These are phyloP conservation scores for Hypoxylon sp. DNA, from an alignment of 2,329 filamentous ascomycete genomes.

Conservation along the genomic window DNA sequence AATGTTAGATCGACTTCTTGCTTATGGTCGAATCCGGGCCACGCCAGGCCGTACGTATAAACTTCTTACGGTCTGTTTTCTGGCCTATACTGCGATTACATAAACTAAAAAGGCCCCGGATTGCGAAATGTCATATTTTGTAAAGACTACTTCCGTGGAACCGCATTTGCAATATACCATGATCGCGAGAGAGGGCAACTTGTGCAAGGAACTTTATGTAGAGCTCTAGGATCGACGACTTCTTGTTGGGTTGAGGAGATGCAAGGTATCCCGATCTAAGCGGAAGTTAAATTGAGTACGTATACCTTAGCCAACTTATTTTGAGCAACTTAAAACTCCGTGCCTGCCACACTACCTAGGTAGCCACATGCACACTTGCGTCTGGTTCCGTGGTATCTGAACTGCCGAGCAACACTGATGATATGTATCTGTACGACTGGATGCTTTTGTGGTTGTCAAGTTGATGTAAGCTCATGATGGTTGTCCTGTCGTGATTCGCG, in stretches of 20 bases:
- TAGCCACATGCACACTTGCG: neutral
- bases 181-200: neutral
- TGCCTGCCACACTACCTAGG: neutral
- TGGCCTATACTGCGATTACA: neutral
- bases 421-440: neutral
- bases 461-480: slow-evolving; percentile 6
- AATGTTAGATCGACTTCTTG: neutral
- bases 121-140: neutral
- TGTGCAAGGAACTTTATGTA: neutral
- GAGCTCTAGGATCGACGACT: too few species aligned
- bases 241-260: neutral
- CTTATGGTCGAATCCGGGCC: neutral
- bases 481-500: slow-evolving; percentile 1
- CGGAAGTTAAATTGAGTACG: neutral
- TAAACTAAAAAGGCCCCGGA: neutral
- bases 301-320: neutral
- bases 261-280: neutral
- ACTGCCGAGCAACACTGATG: neutral
- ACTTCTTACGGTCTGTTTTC: neutral
- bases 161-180: neutral
- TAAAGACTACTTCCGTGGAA: neutral
- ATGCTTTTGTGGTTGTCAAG: neutral
- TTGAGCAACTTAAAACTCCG: neutral
- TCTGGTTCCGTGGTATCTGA: neutral
- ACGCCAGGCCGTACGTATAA: neutral